These are phyloP conservation scores for Venturia aucupariae DNA, from an alignment of 2,329 filamentous ascomycete species.

Conservation along the genomic window DNA sequence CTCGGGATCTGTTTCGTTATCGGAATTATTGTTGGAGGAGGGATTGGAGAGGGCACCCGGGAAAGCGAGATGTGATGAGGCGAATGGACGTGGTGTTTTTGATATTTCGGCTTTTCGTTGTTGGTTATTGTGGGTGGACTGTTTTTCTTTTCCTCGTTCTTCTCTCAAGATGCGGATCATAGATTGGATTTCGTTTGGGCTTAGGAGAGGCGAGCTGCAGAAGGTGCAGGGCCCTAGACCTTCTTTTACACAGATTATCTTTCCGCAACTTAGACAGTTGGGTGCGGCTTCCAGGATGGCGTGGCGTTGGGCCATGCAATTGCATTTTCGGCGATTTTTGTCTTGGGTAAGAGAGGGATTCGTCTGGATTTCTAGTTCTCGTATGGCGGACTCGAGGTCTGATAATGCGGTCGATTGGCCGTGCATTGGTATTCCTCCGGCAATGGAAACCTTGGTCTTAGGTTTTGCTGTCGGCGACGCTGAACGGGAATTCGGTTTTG, in stretches of 20 bases:
- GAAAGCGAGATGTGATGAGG: constrained; percentile 32
- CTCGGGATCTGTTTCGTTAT: constrained; percentile 29
- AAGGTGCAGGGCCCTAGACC: constrained; percentile 91
- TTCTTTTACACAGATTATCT: constrained; percentile 90
- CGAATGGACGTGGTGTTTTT: constrained; percentile 47
- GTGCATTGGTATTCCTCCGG: constrained; percentile 73
- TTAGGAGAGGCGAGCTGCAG: constrained; percentile 68
- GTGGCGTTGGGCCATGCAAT: constrained; percentile 81
- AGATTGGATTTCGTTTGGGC: constrained; percentile 62
- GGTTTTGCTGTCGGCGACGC: constrained; percentile 40
- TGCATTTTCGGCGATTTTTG: constrained; percentile 58
- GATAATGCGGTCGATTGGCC: constrained; percentile 65
- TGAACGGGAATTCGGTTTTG: constrained; percentile 43
- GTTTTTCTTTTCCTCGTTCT: constrained; percentile 78
- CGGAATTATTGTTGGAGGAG: constrained; percentile 20
- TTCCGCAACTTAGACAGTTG: constrained; percentile 87
- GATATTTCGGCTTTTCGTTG: constrained; percentile 59
- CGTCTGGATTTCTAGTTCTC: constrained; percentile 80
- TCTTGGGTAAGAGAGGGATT: constrained; percentile 62
- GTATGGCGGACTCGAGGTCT: constrained; percentile 68
- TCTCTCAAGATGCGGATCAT: constrained; percentile 79
- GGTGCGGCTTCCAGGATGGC: constrained; percentile 83
- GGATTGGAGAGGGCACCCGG: constrained; percentile 25
- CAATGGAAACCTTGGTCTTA: constrained; percentile 59
- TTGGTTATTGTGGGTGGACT: constrained; percentile 66